A percentile compares a stretch with the other conserved stretches of the same genome.
phyloP scores from a whole-genome alignment of 352 stramenopile genomes.

The Phytopythium kandeliae region DNA sequence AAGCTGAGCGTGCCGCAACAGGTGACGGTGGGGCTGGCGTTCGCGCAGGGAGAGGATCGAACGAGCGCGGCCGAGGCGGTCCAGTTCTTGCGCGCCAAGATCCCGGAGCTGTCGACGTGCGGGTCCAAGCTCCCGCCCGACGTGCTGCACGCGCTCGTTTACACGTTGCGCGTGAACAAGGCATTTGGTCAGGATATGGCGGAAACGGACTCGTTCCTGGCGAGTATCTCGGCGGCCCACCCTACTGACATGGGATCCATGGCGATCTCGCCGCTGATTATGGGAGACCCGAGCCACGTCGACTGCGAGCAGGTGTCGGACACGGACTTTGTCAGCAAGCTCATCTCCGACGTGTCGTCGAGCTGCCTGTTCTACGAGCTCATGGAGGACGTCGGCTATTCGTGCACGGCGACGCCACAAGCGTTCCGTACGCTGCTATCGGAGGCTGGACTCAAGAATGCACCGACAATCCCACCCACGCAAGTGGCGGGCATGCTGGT shows the following conservation, averaged over 20 bases:
- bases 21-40: constrained; percentile 77
- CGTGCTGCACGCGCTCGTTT: constrained; percentile 79
- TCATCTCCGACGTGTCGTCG: constrained; percentile 72
- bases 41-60: constrained; percentile 66
- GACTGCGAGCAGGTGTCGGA: constrained; percentile 68
- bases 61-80: constrained; percentile 56
- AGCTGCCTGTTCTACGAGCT: constrained; percentile 88
- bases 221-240: constrained; percentile 80
- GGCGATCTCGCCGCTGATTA: constrained; percentile 80
- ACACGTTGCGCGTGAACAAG: constrained; percentile 75
- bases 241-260: constrained; percentile 83
- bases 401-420: constrained; percentile 68
- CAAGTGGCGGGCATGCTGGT: constrained; percentile 87
- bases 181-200: constrained; percentile 64
- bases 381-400: constrained; percentile 89
- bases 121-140: constrained; percentile 79
- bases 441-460: constrained; percentile 76
- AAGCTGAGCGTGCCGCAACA: constrained; percentile 85
- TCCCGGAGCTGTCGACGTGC: constrained; percentile 79
- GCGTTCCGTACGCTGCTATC: constrained; percentile 79
- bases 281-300: constrained; percentile 83
- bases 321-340: constrained; percentile 55
- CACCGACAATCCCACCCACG: constrained; percentile 73
- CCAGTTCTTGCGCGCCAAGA: constrained; percentile 76
- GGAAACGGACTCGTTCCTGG: constrained; percentile 83